A percentile compares a stretch with the other conserved stretches of the same genome.
These are phyloP conservation scores for Heterobasidion irregulare DNA, from an alignment of 1,284 basidiomycete species.

Conservation along the genomic window DNA sequence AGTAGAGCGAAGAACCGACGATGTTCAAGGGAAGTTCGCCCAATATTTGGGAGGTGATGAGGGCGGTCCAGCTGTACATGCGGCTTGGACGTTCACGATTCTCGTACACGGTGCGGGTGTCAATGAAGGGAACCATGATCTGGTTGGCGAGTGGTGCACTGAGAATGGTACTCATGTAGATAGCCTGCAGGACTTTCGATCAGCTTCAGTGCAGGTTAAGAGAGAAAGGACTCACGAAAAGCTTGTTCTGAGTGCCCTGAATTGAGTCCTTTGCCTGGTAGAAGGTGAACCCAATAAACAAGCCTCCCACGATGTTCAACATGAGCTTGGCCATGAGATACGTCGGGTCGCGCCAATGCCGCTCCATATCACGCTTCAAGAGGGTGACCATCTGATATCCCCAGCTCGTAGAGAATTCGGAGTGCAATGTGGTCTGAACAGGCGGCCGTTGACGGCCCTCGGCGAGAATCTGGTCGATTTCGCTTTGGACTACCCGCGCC, in stretches of 20 bases:
- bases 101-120: constrained; percentile 49
- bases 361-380: constrained; percentile 38
- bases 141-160: neutral
- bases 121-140: constrained; percentile 45
- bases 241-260: constrained; percentile 75
- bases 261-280: constrained; percentile 58
- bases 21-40: constrained; percentile 66
- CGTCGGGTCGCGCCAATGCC: constrained; percentile 59
- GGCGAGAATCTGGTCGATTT: constrained; percentile 23
- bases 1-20: constrained; percentile 47
- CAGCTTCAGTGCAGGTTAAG: neutral
- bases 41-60: constrained; percentile 55
- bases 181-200: constrained; percentile 10
- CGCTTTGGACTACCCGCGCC: constrained; percentile 13
- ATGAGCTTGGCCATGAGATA: constrained; percentile 73
- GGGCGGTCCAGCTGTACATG: constrained; percentile 79
- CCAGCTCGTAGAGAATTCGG: constrained; percentile 44
- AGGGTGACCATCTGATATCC: constrained; percentile 36
- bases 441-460: constrained; percentile 23
- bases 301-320: constrained; percentile 43
- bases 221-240: constrained; percentile 42
- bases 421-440: constrained; percentile 19
- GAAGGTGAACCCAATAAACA: constrained; percentile 67
- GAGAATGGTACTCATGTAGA: constrained; percentile 10
- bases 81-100: constrained; percentile 61